Conservation (phyloP, 352 stramenopile genomes). For the Pythium apleroticum region DNA sequence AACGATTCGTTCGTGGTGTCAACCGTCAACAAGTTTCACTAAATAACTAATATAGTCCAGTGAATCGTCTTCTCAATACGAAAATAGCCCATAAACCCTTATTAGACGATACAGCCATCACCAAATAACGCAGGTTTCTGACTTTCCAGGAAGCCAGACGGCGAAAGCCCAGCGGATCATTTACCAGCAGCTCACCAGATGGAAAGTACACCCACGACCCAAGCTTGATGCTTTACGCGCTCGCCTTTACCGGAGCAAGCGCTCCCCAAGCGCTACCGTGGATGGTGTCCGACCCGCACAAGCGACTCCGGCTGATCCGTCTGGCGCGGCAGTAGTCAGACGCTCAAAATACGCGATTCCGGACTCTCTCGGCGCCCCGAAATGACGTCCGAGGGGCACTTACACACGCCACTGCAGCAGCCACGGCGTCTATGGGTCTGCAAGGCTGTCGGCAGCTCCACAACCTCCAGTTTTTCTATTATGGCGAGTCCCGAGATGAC, state of each 20-base stretch:
- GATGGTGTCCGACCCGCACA: no score
- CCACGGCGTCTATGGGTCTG: constrained; percentile 3
- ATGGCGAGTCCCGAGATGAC: neutral
- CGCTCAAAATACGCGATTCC: no score
- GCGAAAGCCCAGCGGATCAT: neutral
- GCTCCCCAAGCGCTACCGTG: no score
- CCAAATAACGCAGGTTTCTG: neutral
- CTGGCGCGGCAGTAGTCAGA: neutral
- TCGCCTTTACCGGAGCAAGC: neutral
- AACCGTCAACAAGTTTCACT: no score
- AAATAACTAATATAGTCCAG: neutral
- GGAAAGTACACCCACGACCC: constrained; percentile 2
- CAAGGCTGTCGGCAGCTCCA: neutral
- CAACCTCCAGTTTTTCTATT: neutral
- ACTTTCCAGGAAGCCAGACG: constrained; percentile 2
- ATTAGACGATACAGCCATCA: neutral
- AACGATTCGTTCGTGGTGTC: neutral
- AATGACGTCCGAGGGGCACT: neutral
- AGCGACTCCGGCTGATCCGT: neutral
- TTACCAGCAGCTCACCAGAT: constrained; percentile 7
- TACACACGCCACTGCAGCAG: neutral
- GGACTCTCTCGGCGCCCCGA: no score
- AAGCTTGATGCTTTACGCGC: neutral
- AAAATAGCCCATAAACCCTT: neutral
- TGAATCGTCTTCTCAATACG: neutral